Conservation (phyloP, 2,329 filamentous ascomycete genomes). For the Purpureocillium takamizusanense region DNA sequence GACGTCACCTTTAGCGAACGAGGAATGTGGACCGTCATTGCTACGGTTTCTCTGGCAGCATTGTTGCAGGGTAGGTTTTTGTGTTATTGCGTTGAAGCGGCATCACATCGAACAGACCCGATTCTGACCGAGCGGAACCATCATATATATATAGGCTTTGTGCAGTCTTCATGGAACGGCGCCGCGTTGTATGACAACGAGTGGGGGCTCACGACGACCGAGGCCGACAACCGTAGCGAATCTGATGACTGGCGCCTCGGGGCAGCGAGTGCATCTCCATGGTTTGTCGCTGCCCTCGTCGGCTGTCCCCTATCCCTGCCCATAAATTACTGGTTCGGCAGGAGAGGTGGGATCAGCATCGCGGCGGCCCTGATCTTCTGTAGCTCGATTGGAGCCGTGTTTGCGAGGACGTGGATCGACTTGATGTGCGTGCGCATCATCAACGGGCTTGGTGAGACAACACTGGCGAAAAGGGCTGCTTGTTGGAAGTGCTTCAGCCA, state of each 20-base stretch:
- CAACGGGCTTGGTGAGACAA: slow-evolving; percentile 27
- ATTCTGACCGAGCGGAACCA: too few relatives aligned
- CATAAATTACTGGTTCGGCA: slow-evolving; percentile 30
- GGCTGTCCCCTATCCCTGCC: slow-evolving; percentile 30
- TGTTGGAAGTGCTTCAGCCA: too few relatives aligned
- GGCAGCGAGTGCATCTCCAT: slow-evolving; percentile 28
- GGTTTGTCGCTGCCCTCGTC: slow-evolving; percentile 26
- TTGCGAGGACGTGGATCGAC: slow-evolving; percentile 20
- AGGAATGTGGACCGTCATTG: slow-evolving; percentile 29
- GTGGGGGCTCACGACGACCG: slow-evolving; percentile 10
- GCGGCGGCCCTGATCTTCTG: slow-evolving; percentile 28
- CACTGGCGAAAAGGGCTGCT: not conserved
- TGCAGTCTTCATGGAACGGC: slow-evolving; percentile 34
- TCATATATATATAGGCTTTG: too few relatives aligned
- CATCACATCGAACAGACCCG: too few relatives aligned
- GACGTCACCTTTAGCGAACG: slow-evolving; percentile 28
- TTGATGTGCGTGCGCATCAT: slow-evolving; percentile 25
- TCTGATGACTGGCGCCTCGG: slow-evolving; percentile 27
- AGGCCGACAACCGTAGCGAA: not conserved
- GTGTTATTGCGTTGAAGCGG: too few relatives aligned
- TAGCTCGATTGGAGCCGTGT: slow-evolving; percentile 28
- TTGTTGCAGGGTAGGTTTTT: slow-evolving; percentile 30
- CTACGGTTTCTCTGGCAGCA: slow-evolving; percentile 33
- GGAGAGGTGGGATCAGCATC: slow-evolving; percentile 28
- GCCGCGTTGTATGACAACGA: slow-evolving; percentile 22